These are phyloP conservation scores for Vanrija sp. DNA, from an alignment of 1,284 basidiomycete species.

Conservation along the genomic window DNA sequence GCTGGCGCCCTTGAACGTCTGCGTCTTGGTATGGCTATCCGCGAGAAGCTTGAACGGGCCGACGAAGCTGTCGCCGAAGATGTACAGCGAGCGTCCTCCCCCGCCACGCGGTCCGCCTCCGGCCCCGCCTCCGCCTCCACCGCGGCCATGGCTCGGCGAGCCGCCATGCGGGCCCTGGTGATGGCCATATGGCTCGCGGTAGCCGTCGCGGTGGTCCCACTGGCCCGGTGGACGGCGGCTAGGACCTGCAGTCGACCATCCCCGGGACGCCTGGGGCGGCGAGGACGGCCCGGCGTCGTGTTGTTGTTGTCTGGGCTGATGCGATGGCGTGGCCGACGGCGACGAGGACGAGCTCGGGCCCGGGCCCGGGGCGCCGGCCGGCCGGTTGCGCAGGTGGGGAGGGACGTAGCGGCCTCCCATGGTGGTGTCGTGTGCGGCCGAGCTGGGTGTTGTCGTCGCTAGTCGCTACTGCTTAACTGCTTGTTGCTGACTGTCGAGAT, in stretches of 20 bases:
- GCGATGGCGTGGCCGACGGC: too few species aligned
- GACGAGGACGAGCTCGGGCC: too few species aligned
- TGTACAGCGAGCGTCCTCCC: constrained; percentile 20
- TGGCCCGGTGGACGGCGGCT: not conserved
- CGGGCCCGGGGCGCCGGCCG: not conserved
- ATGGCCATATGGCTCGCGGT: not conserved
- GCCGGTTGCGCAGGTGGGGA: constrained; percentile 33
- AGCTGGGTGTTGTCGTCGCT: not conserved
- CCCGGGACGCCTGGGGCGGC: not conserved
- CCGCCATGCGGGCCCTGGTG: not conserved
- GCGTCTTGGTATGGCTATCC: constrained; percentile 25
- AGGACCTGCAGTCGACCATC: not conserved
- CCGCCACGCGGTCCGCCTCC: too few species aligned
- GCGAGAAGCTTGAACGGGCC: constrained; percentile 41
- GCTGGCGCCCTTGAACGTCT: constrained; percentile 43
- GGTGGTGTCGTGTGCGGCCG: constrained; percentile 1
- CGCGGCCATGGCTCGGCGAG: not conserved
- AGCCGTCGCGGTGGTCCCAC: not conserved
- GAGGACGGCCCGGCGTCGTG: too few species aligned
- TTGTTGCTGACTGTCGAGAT: too few species aligned
- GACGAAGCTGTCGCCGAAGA: constrained; percentile 44
- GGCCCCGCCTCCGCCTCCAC: not conserved
- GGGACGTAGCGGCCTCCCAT: constrained; percentile 32
- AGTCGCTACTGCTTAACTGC: too few species aligned
- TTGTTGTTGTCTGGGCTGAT: too few species aligned